Evolutionary conservation across 306 rosid genomes (phyloP).

Genomic region (Vigna angularis): DNA sequence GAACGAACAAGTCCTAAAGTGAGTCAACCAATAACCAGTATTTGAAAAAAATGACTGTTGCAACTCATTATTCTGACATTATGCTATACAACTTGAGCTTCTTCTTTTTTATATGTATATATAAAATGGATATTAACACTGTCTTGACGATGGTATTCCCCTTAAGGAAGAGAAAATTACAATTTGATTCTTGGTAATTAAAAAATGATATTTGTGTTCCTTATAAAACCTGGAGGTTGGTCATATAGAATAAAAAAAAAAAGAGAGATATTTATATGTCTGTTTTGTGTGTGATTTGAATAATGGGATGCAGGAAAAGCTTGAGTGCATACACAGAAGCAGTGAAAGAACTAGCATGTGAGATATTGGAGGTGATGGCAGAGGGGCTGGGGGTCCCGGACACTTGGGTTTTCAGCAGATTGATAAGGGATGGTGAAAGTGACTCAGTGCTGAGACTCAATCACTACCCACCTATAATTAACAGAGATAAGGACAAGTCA

Average conservation of each 20-base stretch:
- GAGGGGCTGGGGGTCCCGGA: conserved; percentile 71
- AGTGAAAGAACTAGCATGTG: conserved; percentile 68
- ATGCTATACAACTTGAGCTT: not conserved
- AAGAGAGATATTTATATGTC: no score
- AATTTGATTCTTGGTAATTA: no score
- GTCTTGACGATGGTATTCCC: no score
- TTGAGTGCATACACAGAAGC: conserved; percentile 61
- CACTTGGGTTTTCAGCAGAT: conserved; percentile 58
- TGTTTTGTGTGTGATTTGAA: not conserved
- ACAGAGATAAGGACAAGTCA: conserved; percentile 37
- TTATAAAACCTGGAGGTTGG: no score
- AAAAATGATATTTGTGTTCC: no score
- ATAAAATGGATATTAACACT: no score
- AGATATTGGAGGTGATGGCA: conserved; percentile 74
- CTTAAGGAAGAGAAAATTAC: no score
- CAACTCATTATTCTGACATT: not conserved
- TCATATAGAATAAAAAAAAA: no score
- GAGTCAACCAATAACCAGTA: not conserved
- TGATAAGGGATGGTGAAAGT: conserved; percentile 63
- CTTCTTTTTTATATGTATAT: not conserved
- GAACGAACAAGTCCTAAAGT: not conserved
- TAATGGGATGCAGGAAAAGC: not conserved
- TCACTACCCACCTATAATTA: conserved; percentile 68
- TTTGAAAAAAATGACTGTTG: no score
- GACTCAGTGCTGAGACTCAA: conserved; percentile 83